Conservation (phyloP, 2,329 filamentous ascomycete species). For the Colletotrichum godetiae region DNA sequence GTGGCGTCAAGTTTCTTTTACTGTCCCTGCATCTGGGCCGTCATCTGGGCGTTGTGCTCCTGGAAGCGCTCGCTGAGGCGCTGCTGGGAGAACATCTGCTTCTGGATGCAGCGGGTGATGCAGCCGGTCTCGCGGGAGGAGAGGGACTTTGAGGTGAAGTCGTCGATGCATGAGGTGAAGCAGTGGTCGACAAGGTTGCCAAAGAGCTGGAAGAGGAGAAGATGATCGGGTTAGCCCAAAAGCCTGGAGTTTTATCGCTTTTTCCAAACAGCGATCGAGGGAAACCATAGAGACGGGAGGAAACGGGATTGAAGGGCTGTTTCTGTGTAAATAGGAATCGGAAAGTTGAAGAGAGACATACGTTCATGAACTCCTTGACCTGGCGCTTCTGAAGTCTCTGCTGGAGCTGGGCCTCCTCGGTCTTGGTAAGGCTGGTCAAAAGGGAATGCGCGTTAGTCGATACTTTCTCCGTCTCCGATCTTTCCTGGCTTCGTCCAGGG, state of each 20-base stretch:
- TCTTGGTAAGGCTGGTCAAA: slow-evolving; percentile 68
- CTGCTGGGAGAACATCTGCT: slow-evolving; percentile 92
- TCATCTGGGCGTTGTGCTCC: slow-evolving; percentile 73
- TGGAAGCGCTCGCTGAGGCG: slow-evolving; percentile 91
- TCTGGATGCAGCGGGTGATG: slow-evolving; percentile 94
- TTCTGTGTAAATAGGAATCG: slow-evolving; percentile 41
- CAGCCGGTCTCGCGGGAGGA: slow-evolving; percentile 90
- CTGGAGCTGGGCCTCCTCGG: slow-evolving; percentile 94
- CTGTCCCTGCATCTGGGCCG: slow-evolving; percentile 62
- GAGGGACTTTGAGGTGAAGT: slow-evolving; percentile 98
- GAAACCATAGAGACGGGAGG: neutral
- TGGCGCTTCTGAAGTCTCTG: slow-evolving; percentile 97
- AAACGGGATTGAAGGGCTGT: too few species aligned
- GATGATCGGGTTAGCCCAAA: neutral
- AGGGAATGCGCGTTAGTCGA: slow-evolving; percentile 28
- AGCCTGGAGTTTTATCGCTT: neutral
- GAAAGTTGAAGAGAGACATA: slow-evolving; percentile 58
- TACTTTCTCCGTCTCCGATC: too few species aligned
- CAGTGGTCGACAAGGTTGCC: slow-evolving; percentile 83
- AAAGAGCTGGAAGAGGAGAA: slow-evolving; percentile 58
- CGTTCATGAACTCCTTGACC: slow-evolving; percentile 98
- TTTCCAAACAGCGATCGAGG: neutral
- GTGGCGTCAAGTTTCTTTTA: slow-evolving; percentile 40
- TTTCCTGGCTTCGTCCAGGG: slow-evolving; percentile 3
- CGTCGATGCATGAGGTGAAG: slow-evolving; percentile 97